phyloP scores from a whole-genome alignment of 441 rosid species.

The Syzygium syzygioides region DNA sequence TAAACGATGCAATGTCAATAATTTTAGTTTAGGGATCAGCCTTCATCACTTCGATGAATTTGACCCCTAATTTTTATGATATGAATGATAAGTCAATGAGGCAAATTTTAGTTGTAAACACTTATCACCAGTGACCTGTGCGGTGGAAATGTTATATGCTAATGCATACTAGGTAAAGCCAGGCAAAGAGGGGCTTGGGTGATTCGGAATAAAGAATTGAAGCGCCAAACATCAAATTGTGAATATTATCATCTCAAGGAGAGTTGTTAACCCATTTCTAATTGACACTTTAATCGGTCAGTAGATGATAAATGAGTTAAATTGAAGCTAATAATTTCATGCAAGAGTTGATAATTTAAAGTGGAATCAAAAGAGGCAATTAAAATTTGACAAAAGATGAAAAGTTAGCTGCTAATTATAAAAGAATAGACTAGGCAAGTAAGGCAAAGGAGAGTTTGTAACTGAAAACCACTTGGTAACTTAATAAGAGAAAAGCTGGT shows the following conservation, averaged over 20 bases:
- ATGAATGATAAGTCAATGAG: not conserved
- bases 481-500: not conserved
- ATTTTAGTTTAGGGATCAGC: not conserved
- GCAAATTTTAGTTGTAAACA: not conserved
- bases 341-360: not conserved
- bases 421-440: not conserved
- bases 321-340: not conserved
- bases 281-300: accelerated
- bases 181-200: not conserved
- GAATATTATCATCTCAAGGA: accelerated
- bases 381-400: not conserved
- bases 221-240: accelerated
- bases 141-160: not conserved
- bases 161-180: not conserved
- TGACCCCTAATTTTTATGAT: accelerated
- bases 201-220: not conserved
- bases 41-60: not conserved
- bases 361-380: not conserved
- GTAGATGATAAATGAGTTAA: not conserved
- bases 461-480: not conserved
- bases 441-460: not conserved
- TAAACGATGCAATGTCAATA: accelerated
- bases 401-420: not conserved
- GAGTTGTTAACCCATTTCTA: not conserved
- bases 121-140: accelerated